Conservation (phyloP, 495 filamentous ascomycete species). For the Tuber melanosporum region DNA sequence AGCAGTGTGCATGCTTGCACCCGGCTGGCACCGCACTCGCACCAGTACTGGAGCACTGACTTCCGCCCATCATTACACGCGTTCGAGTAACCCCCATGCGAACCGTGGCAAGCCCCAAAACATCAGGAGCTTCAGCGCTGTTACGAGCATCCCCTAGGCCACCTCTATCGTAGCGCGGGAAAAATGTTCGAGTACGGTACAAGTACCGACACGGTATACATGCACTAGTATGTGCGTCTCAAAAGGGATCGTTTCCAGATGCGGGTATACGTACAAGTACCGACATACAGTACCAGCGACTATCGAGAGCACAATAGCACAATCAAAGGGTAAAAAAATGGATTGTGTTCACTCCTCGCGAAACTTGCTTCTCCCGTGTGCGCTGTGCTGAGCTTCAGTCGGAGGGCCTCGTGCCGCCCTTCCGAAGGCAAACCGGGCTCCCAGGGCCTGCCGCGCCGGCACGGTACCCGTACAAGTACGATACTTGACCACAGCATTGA, state of each 20-base stretch:
- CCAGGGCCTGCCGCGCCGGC: neutral
- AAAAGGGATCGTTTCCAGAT: neutral
- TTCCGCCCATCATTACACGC: neutral
- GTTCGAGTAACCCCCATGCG: neutral
- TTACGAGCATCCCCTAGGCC: neutral
- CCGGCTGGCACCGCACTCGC: too few species aligned
- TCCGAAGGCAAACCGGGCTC: neutral
- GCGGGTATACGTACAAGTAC: neutral
- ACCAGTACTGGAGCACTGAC: neutral
- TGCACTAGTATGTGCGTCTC: neutral
- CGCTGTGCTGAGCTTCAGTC: neutral
- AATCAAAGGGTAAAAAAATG: neutral
- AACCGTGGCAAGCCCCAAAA: neutral
- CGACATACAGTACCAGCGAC: neutral
- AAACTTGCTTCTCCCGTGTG: neutral
- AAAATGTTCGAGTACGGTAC: neutral
- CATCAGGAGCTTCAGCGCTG: neutral
- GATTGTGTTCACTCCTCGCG: neutral
- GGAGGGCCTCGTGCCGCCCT: neutral
- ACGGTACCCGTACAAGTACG: too few species aligned
- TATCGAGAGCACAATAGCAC: slow-evolving; percentile 1
- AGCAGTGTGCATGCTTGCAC: neutral
- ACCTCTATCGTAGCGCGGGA: neutral
- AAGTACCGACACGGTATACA: too few species aligned
- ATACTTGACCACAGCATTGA: neutral